phyloP scores from a whole-genome alignment of 2,329 filamentous ascomycete species.

The Thelonectria rubi region DNA sequence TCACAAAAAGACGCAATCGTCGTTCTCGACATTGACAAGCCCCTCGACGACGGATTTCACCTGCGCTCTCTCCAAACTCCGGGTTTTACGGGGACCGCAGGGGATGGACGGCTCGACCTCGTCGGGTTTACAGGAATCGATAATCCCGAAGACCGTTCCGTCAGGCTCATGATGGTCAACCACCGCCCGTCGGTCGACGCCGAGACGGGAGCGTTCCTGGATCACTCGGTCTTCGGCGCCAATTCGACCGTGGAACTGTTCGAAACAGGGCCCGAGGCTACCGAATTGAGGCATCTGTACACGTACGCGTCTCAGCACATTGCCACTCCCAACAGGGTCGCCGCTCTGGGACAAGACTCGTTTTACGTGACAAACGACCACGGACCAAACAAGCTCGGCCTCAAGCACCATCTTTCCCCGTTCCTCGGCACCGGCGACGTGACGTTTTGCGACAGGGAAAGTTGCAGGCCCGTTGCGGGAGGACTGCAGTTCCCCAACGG shows the following conservation, averaged over 20 bases:
- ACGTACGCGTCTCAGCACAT: conserved; percentile 31
- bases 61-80: conserved; percentile 39
- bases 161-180: conserved; percentile 34
- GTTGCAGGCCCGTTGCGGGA: conserved; percentile 34
- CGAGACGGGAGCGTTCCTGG: conserved; percentile 7
- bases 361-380: conserved; percentile 39
- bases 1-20: conserved; percentile 46
- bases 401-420: conserved; percentile 28
- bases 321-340: conserved; percentile 36
- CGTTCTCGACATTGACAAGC: conserved; percentile 46
- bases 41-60: conserved; percentile 29
- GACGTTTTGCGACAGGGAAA: conserved; percentile 38
- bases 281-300: conserved; percentile 30
- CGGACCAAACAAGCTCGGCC: conserved; percentile 28
- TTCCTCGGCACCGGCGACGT: conserved; percentile 43
- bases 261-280: not conserved
- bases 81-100: conserved; percentile 43
- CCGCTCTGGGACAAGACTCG: conserved; percentile 8
- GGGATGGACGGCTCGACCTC: conserved; percentile 45
- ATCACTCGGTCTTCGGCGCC: conserved; percentile 26
- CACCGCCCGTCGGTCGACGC: conserved; percentile 27
- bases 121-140: conserved; percentile 45
- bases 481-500: conserved; percentile 47
- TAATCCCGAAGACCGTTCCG: conserved; percentile 22
- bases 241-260: conserved; percentile 36